These are phyloP conservation scores for Trametes coccinea DNA, from an alignment of 768 basidiomycete species.

Conservation along the genomic window DNA sequence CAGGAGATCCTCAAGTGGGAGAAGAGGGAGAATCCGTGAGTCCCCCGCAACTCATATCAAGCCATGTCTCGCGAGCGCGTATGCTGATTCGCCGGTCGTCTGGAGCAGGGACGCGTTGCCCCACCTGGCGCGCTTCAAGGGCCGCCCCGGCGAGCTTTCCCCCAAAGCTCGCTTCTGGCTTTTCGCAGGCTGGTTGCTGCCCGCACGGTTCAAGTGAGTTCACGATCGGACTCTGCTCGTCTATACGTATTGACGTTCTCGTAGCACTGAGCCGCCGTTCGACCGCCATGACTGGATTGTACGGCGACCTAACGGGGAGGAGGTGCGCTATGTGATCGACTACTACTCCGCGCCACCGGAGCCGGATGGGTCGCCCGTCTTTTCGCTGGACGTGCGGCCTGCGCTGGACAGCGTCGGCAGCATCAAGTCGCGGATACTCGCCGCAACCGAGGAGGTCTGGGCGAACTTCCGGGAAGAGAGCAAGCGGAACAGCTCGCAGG, in stretches of 20 bases:
- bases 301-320: slow-evolving; percentile 74
- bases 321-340: slow-evolving; percentile 96
- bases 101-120: slow-evolving; percentile 59
- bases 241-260: background rate
- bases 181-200: slow-evolving; percentile 86
- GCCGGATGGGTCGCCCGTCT: slow-evolving; percentile 89
- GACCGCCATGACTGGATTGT: slow-evolving; percentile 96
- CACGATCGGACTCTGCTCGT: background rate
- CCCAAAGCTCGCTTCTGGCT: slow-evolving; percentile 91
- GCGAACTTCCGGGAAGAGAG: slow-evolving; percentile 32
- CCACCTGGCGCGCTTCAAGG: slow-evolving; percentile 82
- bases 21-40: slow-evolving; percentile 61
- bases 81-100: slow-evolving; percentile 2
- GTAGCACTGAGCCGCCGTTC: slow-evolving; percentile 88
- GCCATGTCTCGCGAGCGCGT: background rate
- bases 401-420: slow-evolving; percentile 86
- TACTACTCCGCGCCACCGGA: slow-evolving; percentile 95
- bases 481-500: slow-evolving; percentile 16
- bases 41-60: slow-evolving; percentile 15
- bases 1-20: slow-evolving; percentile 94
- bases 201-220: slow-evolving; percentile 84
- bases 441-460: slow-evolving; percentile 73
- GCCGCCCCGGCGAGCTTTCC: slow-evolving; percentile 88
- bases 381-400: slow-evolving; percentile 93
- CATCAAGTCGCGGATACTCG: slow-evolving; percentile 62